Conservation (phyloP, 2,329 filamentous ascomycete species). For the Metarhizium humberi region DNA sequence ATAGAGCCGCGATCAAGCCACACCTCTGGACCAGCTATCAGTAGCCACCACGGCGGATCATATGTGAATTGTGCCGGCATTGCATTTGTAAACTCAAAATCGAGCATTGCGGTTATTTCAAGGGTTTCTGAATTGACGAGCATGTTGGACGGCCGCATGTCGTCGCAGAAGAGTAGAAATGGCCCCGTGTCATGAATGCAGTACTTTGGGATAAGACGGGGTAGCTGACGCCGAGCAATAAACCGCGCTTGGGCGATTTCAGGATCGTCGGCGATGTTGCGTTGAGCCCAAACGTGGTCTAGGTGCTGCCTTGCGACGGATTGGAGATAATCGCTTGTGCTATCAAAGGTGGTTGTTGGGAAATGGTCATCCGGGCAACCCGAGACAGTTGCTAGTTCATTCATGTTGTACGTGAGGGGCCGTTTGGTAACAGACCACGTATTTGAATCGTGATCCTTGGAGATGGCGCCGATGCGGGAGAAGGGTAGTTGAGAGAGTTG, state of each 20-base stretch:
- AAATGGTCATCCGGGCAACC: slow-evolving; percentile 20
- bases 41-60: slow-evolving; percentile 30
- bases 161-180: slow-evolving; percentile 29
- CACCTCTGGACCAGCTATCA: slow-evolving; percentile 15
- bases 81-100: slow-evolving; percentile 31
- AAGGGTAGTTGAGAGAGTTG: slow-evolving; percentile 23
- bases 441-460: slow-evolving; percentile 10
- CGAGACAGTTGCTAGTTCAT: slow-evolving; percentile 23
- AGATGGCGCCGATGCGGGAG: slow-evolving; percentile 24
- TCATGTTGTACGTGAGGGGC: slow-evolving; percentile 32
- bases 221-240: slow-evolving; percentile 23
- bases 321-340: slow-evolving; percentile 21
- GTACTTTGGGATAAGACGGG: slow-evolving; percentile 21
- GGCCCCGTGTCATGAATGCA: slow-evolving; percentile 20
- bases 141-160: slow-evolving; percentile 28
- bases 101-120: slow-evolving; percentile 26
- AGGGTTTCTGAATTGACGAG: slow-evolving; percentile 25
- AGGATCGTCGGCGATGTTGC: slow-evolving; percentile 20
- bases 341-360: slow-evolving; percentile 19
- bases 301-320: slow-evolving; percentile 17
- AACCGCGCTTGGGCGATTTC: slow-evolving; percentile 19
- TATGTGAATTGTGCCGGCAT: slow-evolving; percentile 29
- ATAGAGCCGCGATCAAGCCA: slow-evolving; percentile 14
- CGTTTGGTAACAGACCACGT: slow-evolving; percentile 21
- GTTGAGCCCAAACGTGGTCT: slow-evolving; percentile 18